Evolutionary conservation across 495 filamentous ascomycete genomes (phyloP), one percentile per base, ranked within the genome.

Genomic region (Endocarpon pusillum): DNA sequence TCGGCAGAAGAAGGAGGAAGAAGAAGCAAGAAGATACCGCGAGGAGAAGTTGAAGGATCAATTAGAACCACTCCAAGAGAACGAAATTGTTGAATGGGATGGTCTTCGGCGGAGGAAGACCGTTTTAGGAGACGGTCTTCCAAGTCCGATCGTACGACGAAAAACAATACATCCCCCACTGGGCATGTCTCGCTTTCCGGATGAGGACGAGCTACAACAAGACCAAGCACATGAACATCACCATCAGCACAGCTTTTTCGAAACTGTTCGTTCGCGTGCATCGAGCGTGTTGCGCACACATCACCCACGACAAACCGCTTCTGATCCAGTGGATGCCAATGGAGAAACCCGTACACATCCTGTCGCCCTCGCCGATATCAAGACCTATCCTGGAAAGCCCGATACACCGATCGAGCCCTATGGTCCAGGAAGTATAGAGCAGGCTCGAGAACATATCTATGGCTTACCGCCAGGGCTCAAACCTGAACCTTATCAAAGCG

Each of bases 11-110:
- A 76, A 74, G 59, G 84, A 94, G 45, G 61, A 70, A 18, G 74
- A 84, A 22, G 89, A 97, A 52, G 74, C 75, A 3, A 76, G 69
- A 42, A 71, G 81, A 27, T 66, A 91, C 37, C 73, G 75, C 39
- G 73, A 87, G 41, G 87, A 94, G 40, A 75, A 71, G 34, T 55
- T 70, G 35, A 57, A 63, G 37, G 83, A 91, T 45, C 61, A 58
- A 17, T 67, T 94, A 38, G 69, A 73, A 37, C 75, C 83, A 2
- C 73, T 86, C 7, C 66, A 57, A 23, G 81, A 92, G 42, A 71
- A 81, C 37, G 78, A 81, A 40, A 57, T 73, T 20, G 71, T 82
- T 34, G 84, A 97, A 56, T 97, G 84, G 83, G 89, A 96, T 60
- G 89, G 89, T 15, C 61, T 97, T 36, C 68, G 84, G 43, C 65